Evolutionary conservation across 2,329 filamentous ascomycete species (phyloP), one percentile per base, ranked within the genome.

Genomic region (Cordyceps farinosa): DNA sequence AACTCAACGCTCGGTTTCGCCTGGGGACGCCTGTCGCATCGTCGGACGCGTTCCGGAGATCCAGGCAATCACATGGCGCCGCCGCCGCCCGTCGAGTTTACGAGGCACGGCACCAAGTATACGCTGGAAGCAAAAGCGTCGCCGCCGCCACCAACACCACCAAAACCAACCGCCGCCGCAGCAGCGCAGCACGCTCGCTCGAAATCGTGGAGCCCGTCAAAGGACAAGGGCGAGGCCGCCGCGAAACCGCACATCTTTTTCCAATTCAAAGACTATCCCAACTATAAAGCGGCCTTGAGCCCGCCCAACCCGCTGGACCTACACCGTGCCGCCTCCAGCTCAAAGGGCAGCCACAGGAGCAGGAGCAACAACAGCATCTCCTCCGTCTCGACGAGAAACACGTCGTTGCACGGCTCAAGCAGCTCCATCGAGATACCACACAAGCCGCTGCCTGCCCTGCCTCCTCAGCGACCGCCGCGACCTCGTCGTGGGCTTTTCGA

Each of bases 11-110:
- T 63, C 32, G 47, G 55, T 3, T 10, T 59, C 17, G 40, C 62
- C 50, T 63, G 62, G 62, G 62, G 55, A 30, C 62, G 62, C 48
- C 27, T 59, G 32, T 53, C 62, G 22, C 62, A 63, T 17, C 54
- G 55, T 15, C 54, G 62, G 7, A 42, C 55, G 15, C 62, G 62
- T 30, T 63, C 62, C 15, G 50, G 55, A 13, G 55, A 54, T 13
- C 15, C 55, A 13, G 34, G 27, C 48, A 54, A 15, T 22, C 54
- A 47, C 40, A 22, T 22, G 22, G 22, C 22, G 22, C 22, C 22
- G 2, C 11, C 44, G 3, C 27, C 51, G 11, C 60, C 52, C 32
- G 36, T 62, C 9, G 34, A 50, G 45, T 56, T 62, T 27, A 62
- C 60, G 13, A 55, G 32, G n/a, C 27, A 62, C 22, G 60, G 60